Conservation (phyloP, 2,329 filamentous ascomycete genomes). For the Ceratocystis smalleyi region DNA sequence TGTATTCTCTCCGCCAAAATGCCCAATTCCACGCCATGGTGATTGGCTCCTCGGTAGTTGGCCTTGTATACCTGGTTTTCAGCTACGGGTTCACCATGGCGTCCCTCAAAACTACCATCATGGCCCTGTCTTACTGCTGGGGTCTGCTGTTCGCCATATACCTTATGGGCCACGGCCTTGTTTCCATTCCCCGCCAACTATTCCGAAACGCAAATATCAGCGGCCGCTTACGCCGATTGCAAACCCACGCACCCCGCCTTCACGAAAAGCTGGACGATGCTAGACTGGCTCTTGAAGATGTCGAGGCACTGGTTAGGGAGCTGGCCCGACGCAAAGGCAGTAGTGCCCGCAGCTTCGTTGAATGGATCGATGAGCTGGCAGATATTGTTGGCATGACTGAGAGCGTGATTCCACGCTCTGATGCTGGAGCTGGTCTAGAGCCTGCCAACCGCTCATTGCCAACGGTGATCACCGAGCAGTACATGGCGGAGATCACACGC, state of each 20-base stretch:
- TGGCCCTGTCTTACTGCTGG: slow-evolving; percentile 93
- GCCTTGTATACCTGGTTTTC: slow-evolving; percentile 69
- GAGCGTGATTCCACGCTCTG: slow-evolving; percentile 27
- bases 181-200: slow-evolving; percentile 71
- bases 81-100: slow-evolving; percentile 57
- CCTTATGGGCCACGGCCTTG: slow-evolving; percentile 91
- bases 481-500: slow-evolving; percentile 76
- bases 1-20: slow-evolving; percentile 77
- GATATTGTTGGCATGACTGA: slow-evolving; percentile 61
- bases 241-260: slow-evolving; percentile 61
- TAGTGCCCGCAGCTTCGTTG: slow-evolving; percentile 57
- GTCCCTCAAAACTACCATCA: slow-evolving; percentile 68
- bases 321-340: slow-evolving; percentile 62
- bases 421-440: slow-evolving; percentile 21
- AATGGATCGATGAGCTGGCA: slow-evolving; percentile 91
- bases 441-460: slow-evolving; percentile 40
- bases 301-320: slow-evolving; percentile 67
- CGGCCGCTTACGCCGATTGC: slow-evolving; percentile 56
- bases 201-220: slow-evolving; percentile 67
- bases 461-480: slow-evolving; percentile 79
- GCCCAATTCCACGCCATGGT: slow-evolving; percentile 76
- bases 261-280: slow-evolving; percentile 83
- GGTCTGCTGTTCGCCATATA: slow-evolving; percentile 84
- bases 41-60: slow-evolving; percentile 52
- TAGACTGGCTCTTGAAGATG: slow-evolving; percentile 58